phyloP scores from a whole-genome alignment of 108 stramenopile species.

The Bacterosira constricta region DNA sequence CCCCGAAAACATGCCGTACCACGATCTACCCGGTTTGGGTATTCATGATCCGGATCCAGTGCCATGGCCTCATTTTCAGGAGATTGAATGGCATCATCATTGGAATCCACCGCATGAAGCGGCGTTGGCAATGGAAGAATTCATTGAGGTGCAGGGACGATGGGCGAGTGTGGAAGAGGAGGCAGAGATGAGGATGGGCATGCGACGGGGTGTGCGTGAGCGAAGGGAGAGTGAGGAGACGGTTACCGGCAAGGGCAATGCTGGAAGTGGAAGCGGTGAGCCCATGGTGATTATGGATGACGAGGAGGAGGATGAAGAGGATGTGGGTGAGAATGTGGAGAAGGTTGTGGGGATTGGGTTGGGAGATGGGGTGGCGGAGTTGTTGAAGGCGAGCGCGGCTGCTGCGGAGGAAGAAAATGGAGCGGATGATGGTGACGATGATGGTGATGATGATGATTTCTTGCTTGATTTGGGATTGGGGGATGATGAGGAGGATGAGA shows the following conservation, averaged over 20 bases:
- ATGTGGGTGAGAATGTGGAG: conserved; percentile 36
- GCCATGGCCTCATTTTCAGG: conserved; percentile 92
- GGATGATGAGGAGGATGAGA: conserved; percentile 12
- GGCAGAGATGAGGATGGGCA: conserved; percentile 82
- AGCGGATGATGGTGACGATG: conserved; percentile 33
- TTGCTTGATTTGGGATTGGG: conserved; percentile 73
- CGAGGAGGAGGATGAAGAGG: conserved; percentile 70
- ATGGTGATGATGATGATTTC: conserved; percentile 68
- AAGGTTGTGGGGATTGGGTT: conserved; percentile 64
- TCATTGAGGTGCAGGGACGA: conserved; percentile 78
- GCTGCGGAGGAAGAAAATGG: conserved; percentile 51
- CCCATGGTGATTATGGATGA: conserved; percentile 76
- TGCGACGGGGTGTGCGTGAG: conserved; percentile 67
- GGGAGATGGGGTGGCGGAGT: conserved; percentile 63
- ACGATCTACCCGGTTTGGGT: conserved; percentile 74
- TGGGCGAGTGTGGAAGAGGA: conserved; percentile 85
- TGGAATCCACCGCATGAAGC: conserved; percentile 87
- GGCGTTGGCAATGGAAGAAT: conserved; percentile 81
- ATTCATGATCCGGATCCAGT: conserved; percentile 84
- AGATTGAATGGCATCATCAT: conserved; percentile 89
- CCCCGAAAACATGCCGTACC: conserved; percentile 85
- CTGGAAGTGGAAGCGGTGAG: background rate
- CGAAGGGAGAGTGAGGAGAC: conserved; percentile 73
- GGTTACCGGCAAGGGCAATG: conserved; percentile 24
- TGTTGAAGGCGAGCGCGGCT: conserved; percentile 38